A percentile compares a stretch with the other conserved stretches of the same genome.
These are phyloP conservation scores for Fusarium drepaniforme DNA, from an alignment of 2,329 filamentous ascomycete genomes.

Conservation along the genomic window DNA sequence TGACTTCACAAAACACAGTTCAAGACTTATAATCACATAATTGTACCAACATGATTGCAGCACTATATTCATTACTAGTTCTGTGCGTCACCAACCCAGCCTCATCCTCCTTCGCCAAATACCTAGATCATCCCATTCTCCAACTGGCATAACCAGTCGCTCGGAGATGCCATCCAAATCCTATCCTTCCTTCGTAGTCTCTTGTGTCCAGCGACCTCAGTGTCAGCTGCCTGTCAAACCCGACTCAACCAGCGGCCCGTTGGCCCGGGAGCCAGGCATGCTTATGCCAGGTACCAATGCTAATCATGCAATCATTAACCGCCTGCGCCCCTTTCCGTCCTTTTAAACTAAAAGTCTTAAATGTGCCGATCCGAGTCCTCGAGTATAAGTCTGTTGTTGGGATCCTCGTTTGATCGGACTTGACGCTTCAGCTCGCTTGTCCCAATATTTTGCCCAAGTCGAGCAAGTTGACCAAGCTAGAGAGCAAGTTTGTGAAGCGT, in stretches of 20 bases:
- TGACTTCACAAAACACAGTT: neutral
- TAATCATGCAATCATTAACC: conserved; percentile 55
- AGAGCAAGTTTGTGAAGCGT: conserved; percentile 17
- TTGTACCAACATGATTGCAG: conserved; percentile 23
- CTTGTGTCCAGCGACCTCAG: conserved; percentile 11
- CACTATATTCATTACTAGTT: conserved; percentile 49
- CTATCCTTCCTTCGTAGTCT: conserved; percentile 10
- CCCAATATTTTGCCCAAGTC: neutral
- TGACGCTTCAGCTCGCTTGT: conserved; percentile 10
- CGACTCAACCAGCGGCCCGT: conserved; percentile 30
- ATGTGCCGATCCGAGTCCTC: conserved; percentile 22
- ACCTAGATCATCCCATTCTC: conserved; percentile 30
- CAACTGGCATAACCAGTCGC: conserved; percentile 19
- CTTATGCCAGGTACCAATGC: conserved; percentile 49
- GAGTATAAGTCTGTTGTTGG: conserved; percentile 21
- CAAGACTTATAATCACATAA: neutral
- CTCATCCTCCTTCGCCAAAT: conserved; percentile 31
- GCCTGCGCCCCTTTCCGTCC: conserved; percentile 39
- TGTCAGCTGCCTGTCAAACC: conserved; percentile 19
- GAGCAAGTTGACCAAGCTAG: conserved; percentile 10
- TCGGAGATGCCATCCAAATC: conserved; percentile 30
- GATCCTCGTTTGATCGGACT: conserved; percentile 14
- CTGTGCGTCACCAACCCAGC: conserved; percentile 38
- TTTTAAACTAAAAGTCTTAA: conserved; percentile 35
- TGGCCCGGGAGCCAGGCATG: conserved; percentile 35